Conservation (phyloP, 768 basidiomycete genomes). For the Leccinum arenicola region DNA sequence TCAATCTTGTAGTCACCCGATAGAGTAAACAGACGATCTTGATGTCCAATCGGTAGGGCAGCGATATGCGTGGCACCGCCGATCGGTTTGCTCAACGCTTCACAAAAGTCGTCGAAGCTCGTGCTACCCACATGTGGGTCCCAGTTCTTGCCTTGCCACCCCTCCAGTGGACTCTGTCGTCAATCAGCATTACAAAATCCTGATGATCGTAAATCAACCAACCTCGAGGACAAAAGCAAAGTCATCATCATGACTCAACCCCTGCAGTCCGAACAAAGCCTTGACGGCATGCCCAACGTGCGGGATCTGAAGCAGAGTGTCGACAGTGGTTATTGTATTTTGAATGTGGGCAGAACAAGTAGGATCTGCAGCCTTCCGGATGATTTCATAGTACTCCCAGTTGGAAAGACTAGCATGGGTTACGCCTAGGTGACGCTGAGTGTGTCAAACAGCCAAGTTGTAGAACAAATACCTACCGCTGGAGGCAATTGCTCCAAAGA, state of each 20-base stretch:
- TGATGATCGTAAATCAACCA: constrained; percentile 20
- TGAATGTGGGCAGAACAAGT: constrained; percentile 58
- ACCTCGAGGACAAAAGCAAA: constrained; percentile 71
- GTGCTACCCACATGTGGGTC: constrained; percentile 66
- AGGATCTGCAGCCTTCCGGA: constrained; percentile 63
- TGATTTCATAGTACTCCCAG: constrained; percentile 89
- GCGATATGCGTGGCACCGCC: constrained; percentile 33
- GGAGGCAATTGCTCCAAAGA: constrained; percentile 86
- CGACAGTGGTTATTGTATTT: constrained; percentile 57
- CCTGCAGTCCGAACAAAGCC: constrained; percentile 69
- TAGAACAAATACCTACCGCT: constrained; percentile 50
- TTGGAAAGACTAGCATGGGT: constrained; percentile 80
- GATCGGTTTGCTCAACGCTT: constrained; percentile 45
- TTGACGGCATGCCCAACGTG: constrained; percentile 56
- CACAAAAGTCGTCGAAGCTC: constrained; percentile 69
- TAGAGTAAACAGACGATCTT: constrained; percentile 46
- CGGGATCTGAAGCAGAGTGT: constrained; percentile 52
- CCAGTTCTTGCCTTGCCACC: constrained; percentile 89
- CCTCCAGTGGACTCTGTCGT: constrained; percentile 54
- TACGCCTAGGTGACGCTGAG: constrained; percentile 49
- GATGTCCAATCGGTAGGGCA: constrained; percentile 46
- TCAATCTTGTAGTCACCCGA: constrained; percentile 50
- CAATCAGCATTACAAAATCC: constrained; percentile 8
- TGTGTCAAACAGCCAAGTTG: background rate
- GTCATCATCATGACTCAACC: constrained; percentile 70